These are phyloP conservation scores for Picea mariana DNA, from an alignment of 83 land plant genomes.

Conservation along the genomic window DNA sequence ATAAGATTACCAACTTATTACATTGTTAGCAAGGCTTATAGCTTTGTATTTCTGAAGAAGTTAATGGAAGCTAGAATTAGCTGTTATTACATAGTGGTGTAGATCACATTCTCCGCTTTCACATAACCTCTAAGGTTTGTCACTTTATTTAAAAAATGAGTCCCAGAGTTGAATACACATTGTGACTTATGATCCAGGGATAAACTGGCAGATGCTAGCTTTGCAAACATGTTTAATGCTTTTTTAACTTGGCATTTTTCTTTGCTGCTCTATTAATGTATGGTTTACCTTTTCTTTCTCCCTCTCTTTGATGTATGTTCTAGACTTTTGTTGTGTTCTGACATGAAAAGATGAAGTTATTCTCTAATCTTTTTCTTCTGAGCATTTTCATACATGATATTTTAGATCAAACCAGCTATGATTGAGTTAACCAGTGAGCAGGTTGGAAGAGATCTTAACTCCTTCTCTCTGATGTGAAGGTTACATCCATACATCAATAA, in stretches of 20 bases:
- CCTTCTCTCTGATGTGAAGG: constrained; percentile 28
- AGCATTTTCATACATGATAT: background rate
- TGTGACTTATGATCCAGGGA: background rate
- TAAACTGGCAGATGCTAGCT: background rate
- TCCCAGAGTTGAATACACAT: background rate
- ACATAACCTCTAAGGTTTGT: background rate
- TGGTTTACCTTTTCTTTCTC: background rate
- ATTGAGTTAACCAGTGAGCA: background rate
- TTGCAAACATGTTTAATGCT: background rate
- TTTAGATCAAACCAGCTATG: background rate
- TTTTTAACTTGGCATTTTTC: background rate
- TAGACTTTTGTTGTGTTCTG: background rate
- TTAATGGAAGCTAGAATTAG: background rate
- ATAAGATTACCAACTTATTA: background rate
- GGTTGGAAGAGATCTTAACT: background rate
- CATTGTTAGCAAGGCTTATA: background rate
- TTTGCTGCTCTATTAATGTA: background rate
- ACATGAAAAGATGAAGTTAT: background rate
- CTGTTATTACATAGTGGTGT: background rate
- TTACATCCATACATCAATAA: constrained; percentile 81
- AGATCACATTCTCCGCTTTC: background rate
- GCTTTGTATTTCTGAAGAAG: background rate
- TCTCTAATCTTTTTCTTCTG: background rate
- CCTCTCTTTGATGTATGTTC: background rate
- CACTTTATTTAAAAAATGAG: background rate